These are phyloP conservation scores for Aspergillus quadrilineatus DNA, from an alignment of 2,329 filamentous ascomycete species.

Conservation along the genomic window DNA sequence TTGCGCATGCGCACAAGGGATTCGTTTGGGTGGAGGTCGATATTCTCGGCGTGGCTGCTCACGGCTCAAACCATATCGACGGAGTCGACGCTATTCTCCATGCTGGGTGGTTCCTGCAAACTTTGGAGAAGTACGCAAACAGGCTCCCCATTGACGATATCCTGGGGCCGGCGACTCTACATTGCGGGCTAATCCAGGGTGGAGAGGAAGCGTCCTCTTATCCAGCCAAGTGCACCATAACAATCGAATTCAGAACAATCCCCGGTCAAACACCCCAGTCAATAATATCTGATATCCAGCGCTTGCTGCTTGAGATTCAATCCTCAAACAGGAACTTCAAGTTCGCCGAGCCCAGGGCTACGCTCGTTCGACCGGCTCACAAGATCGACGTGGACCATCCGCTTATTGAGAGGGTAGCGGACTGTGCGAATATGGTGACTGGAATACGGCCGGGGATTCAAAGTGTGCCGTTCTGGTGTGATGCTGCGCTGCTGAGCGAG, in stretches of 20 bases:
- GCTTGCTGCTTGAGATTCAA: slow-evolving; percentile 36
- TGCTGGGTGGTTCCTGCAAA: slow-evolving; percentile 49
- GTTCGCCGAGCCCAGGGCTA: slow-evolving; percentile 40
- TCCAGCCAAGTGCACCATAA: slow-evolving; percentile 50
- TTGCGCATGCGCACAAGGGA: slow-evolving; percentile 50
- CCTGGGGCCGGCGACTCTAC: slow-evolving; percentile 45
- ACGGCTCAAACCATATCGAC: slow-evolving; percentile 39
- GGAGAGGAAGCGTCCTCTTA: slow-evolving; percentile 56
- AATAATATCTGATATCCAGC: slow-evolving; percentile 40
- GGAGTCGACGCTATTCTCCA: slow-evolving; percentile 54
- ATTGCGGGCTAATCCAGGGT: slow-evolving; percentile 51
- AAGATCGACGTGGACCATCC: slow-evolving; percentile 43
- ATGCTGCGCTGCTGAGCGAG: slow-evolving; percentile 50
- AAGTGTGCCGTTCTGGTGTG: slow-evolving; percentile 50
- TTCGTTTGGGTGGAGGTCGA: slow-evolving; percentile 43
- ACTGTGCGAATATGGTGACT: slow-evolving; percentile 29
- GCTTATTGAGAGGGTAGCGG: slow-evolving; percentile 37
- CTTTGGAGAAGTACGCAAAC: slow-evolving; percentile 46
- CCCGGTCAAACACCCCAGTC: slow-evolving; percentile 43
- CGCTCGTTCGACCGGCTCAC: slow-evolving; percentile 46
- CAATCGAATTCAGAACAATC: slow-evolving; percentile 52
- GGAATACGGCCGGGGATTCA: slow-evolving; percentile 27
- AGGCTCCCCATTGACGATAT: slow-evolving; percentile 35
- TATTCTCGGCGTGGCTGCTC: slow-evolving; percentile 36
- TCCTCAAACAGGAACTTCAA: slow-evolving; percentile 40